phyloP scores from a whole-genome alignment of 129 eudicot genomes.

The Smallanthus sonchifolius region DNA sequence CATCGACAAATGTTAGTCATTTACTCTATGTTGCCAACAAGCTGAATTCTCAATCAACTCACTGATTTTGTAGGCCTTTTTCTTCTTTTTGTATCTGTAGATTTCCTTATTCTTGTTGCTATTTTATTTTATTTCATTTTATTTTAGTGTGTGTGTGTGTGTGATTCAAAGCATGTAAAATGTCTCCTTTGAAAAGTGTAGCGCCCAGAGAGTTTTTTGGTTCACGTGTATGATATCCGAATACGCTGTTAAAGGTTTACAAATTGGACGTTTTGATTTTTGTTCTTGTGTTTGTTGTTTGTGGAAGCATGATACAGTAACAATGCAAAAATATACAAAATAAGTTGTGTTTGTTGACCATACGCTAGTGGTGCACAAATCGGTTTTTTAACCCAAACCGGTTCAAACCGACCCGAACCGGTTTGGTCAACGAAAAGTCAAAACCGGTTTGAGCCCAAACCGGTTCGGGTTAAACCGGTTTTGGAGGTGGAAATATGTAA shows the following conservation, averaged over 20 bases:
- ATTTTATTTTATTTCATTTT: slow-evolving; percentile 2
- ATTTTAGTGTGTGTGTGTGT: no score
- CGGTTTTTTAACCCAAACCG: no score
- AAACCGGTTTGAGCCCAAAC: no score
- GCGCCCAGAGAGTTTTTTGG: slow-evolving; percentile 16
- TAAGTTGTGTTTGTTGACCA: no score
- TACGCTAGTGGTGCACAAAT: no score
- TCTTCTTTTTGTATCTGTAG: slow-evolving; percentile 3
- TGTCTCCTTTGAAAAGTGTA: slow-evolving; percentile 14
- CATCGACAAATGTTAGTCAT: slow-evolving; percentile 34
- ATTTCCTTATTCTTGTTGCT: slow-evolving; percentile 7
- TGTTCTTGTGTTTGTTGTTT: neutral
- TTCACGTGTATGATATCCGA: neutral
- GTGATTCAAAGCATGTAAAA: slow-evolving; percentile 25
- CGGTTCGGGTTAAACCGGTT: no score
- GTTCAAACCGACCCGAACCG: no score
- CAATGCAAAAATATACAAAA: no score
- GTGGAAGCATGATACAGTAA: neutral
- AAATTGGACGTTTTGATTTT: neutral
- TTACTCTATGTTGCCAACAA: slow-evolving; percentile 36
- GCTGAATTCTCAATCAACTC: slow-evolving; percentile 25
- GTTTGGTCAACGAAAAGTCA: no score
- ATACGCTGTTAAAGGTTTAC: neutral
- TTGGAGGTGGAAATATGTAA: no score
- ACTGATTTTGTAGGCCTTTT: slow-evolving; percentile 11